Base-by-base conservation (phyloP, 345 rosid species). In the Acer campestre region DNA sequence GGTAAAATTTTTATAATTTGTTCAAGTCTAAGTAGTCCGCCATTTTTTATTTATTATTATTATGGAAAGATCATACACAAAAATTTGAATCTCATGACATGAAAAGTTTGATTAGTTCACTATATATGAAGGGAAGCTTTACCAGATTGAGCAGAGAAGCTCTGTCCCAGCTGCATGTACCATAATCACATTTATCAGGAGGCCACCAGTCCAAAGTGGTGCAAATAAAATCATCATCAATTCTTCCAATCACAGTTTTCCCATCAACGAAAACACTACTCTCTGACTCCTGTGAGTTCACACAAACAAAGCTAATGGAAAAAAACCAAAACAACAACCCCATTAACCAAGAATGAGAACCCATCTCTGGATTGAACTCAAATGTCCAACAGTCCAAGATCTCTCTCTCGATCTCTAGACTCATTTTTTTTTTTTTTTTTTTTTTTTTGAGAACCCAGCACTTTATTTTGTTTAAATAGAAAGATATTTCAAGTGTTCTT, bases 151-250 rank as follows among this genome's bases (percentile, higher is more conserved):
- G 93, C 68, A 96, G 89, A 68, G 97, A 93, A 78, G 98, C 92
- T 73, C 79, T 89, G 71, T 74, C 93, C 99, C 99, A 96, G 76
- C 88, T 85, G 80, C 99, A 96, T 73, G 89, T 89, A 20, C 93
- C 98, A 77, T 96, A 96, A 80, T 92, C 97, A 80, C 99, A 96
- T 88, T 96, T 96, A 85, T 94, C 89, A 58, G 98, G 97, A 64
- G 99, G 98, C 99, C 98, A 96, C 99, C 99, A 96, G 77, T 96
- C 99, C 80, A 96, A 76, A 62, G 98, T 96, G 70, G 98, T 98
- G 73, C 99, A 94, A 68, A 96, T 80, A 80, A 91, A 96, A 86
- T 94, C 94, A 48, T 92, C 93, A 69, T 94, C 99, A 68, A 81
- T 86, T 80, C 59, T 83, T 66, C 89, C 99, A 79, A 91, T 89